Evolutionary conservation across 2,329 filamentous ascomycete species (phyloP).

Genomic region (Zymoseptoria tritici): DNA sequence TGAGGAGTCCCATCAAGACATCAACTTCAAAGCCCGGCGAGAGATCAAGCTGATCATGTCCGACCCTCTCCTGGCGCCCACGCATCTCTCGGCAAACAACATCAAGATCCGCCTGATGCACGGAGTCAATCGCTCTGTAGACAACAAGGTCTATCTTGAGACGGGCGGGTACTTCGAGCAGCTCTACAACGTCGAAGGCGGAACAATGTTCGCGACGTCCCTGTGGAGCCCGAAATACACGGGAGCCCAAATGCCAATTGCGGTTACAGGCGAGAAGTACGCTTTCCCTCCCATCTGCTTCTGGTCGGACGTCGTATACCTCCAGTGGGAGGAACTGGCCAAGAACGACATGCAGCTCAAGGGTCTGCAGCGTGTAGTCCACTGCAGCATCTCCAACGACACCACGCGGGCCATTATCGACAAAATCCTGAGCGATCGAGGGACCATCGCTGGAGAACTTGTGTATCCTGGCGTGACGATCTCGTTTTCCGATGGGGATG

Average conservation of each 20-base stretch:
- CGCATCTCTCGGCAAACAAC: not conserved
- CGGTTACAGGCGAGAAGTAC: slow-evolving; percentile 2
- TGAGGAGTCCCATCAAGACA: not conserved
- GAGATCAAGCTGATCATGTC: slow-evolving; percentile 3
- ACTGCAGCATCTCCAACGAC: not conserved
- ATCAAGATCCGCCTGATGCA: not conserved
- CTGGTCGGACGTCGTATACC: slow-evolving; percentile 12
- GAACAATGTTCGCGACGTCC: slow-evolving; percentile 1
- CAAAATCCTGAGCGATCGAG: not conserved
- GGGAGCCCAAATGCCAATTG: not conserved
- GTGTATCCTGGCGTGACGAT: not conserved
- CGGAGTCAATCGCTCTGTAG: not conserved
- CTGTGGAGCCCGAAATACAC: not conserved
- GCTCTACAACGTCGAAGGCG: not conserved
- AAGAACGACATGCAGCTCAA: slow-evolving; percentile 1
- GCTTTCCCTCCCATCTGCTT: slow-evolving; percentile 3
- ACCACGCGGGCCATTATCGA: slow-evolving; percentile 2
- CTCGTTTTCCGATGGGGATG: slow-evolving; percentile 1
- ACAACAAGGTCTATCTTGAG: not conserved
- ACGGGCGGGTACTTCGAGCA: not conserved
- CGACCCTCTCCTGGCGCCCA: not conserved
- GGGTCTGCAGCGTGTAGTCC: slow-evolving; percentile 1
- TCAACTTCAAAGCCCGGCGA: not conserved
- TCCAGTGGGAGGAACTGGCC: slow-evolving; percentile 8
- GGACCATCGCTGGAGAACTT: not conserved